phyloP scores from a whole-genome alignment of 1,284 basidiomycete genomes.

The Cryptococcus hybrid region DNA sequence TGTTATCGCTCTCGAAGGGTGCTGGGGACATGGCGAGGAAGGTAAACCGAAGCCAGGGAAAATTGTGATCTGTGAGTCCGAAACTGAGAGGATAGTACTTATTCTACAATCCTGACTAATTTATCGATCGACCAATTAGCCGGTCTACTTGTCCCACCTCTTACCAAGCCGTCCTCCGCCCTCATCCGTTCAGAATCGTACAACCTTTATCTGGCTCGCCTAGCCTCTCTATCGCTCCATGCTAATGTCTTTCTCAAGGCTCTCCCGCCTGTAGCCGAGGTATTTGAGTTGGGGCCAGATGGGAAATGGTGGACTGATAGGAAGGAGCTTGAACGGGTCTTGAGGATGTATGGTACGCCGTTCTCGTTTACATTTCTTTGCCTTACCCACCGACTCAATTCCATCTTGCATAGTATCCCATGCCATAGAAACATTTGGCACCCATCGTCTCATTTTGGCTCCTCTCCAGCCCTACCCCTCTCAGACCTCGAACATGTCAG shows the following conservation, averaged over 20 bases:
- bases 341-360: conserved; percentile 84
- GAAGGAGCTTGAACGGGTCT: conserved; percentile 70
- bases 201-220: conserved; percentile 67
- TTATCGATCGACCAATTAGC: conserved; percentile 53
- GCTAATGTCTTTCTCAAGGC: conserved; percentile 72
- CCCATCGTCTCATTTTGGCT: conserved; percentile 59
- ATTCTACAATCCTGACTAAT: not conserved
- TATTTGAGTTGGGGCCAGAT: conserved; percentile 37
- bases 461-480: conserved; percentile 50
- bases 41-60: conserved; percentile 57
- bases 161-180: conserved; percentile 66
- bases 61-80: conserved; percentile 69
- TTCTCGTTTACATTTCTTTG: not conserved
- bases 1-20: conserved; percentile 52
- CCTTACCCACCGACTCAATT: too few species aligned
- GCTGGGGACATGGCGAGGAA: conserved; percentile 18
- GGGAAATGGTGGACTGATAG: conserved; percentile 52
- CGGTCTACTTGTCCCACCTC: conserved; percentile 79
- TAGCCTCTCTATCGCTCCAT: conserved; percentile 72
- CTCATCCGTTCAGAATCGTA: conserved; percentile 76
- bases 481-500: conserved; percentile 9
- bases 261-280: conserved; percentile 72
- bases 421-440: conserved; percentile 65
- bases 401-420: conserved; percentile 21
- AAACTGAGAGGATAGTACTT: not conserved